Evolutionary conservation across 2,329 filamentous ascomycete species (phyloP), one percentile per base, ranked within the genome.

Genomic region (Emericellopsis cladophorae): DNA sequence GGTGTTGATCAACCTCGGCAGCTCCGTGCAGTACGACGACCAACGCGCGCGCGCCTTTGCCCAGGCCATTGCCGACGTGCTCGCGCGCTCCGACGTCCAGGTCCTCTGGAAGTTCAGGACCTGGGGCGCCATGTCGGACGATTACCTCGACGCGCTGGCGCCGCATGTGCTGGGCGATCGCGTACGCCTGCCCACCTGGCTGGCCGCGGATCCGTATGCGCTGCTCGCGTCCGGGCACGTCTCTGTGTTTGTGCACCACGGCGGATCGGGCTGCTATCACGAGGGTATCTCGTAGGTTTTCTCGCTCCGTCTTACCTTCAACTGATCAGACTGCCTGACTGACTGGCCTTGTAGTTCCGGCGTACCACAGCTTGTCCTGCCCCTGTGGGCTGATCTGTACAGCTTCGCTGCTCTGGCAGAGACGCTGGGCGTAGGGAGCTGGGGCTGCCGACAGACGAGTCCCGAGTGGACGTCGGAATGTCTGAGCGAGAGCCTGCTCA

Each of bases 301-400:
- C 10, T 4, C 18, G 7, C 39, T 8, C 10, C 4, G n/a, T 23
- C n/a, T n/a, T n/a, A n/a, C n/a, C n/a, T n/a, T n/a, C n/a, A n/a
- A n/a, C n/a, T n/a, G n/a, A n/a, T n/a, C n/a, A n/a, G 31, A 38
- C 7, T 34, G 26, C 32, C 32, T 38, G 11, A 36, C 41, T 44
- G 43, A 37, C 5, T 41, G 12, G 12, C 23, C 32, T 23, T 8
- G 14, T 29, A 67, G 65, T 14, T 55, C 57, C 16, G 65, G 65
- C 4, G 52, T 64, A 8, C 61, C 66, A 4, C 67, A 70, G 37
- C 45, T 70, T 8, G 46, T 68, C 5, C 50, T 70, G 2, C 66
- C 66, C 0, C 46, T 58, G 5, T 68, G 66, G 66, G 50, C 59
- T 3, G 66, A 69, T 40, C 56, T 58, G 0, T 65, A 64, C 44